phyloP scores from a whole-genome alignment of 2,329 filamentous ascomycete species.

The Microsporum canis region DNA sequence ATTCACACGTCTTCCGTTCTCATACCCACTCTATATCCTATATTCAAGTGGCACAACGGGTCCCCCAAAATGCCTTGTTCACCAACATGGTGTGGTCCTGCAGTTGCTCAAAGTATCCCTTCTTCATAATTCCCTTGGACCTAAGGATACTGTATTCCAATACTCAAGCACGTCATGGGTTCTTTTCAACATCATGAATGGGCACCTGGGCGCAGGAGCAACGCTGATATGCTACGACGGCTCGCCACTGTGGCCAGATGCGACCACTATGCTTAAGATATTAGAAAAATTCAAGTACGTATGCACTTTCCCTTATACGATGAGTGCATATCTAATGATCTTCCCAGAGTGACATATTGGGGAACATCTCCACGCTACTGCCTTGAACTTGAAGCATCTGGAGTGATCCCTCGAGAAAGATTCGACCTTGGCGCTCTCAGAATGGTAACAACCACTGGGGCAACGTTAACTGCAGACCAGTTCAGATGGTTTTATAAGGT shows the following conservation, averaged over 20 bases:
- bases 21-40: slow-evolving; percentile 34
- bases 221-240: slow-evolving; percentile 32
- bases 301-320: neutral
- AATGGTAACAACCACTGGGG: slow-evolving; percentile 38
- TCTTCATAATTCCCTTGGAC: slow-evolving; percentile 35
- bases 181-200: slow-evolving; percentile 37
- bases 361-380: slow-evolving; percentile 37
- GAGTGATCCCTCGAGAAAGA: slow-evolving; percentile 25
- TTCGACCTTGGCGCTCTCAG: slow-evolving; percentile 31
- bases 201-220: slow-evolving; percentile 31
- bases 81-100: slow-evolving; percentile 34
- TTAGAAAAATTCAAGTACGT: slow-evolving; percentile 23
- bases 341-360: slow-evolving; percentile 30
- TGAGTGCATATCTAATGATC: neutral
- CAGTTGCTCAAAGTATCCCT: slow-evolving; percentile 36
- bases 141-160: slow-evolving; percentile 34
- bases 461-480: slow-evolving; percentile 33
- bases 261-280: slow-evolving; percentile 27
- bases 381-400: slow-evolving; percentile 31
- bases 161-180: slow-evolving; percentile 40
- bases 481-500: slow-evolving; percentile 37
- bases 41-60: slow-evolving; percentile 37
- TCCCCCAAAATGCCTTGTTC: slow-evolving; percentile 37
- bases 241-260: slow-evolving; percentile 32
- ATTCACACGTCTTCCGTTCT: slow-evolving; percentile 32